These are phyloP conservation scores for Epichloe aotearoae DNA, from an alignment of 2,329 filamentous ascomycete species.

Conservation along the genomic window DNA sequence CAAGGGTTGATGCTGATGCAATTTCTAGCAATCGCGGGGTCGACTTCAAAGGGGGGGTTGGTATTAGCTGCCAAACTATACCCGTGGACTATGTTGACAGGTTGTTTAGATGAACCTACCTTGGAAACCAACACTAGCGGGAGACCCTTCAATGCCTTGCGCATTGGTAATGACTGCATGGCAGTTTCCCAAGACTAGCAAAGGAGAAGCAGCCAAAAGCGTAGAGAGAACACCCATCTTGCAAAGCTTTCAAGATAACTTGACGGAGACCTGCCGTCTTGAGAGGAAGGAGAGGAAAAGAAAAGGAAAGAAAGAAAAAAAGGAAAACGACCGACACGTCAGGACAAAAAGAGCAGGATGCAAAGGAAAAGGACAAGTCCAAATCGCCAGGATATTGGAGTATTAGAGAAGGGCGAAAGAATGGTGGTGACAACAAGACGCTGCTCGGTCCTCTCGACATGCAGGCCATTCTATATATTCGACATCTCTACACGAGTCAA, in stretches of 20 bases:
- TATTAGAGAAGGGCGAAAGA: background rate
- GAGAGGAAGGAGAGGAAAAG: background rate
- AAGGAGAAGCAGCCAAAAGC: background rate
- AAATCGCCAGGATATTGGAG: background rate
- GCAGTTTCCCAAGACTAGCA: conserved; percentile 5
- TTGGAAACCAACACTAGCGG: conserved; percentile 35
- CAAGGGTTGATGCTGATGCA: conserved; percentile 52
- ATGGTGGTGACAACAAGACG: background rate
- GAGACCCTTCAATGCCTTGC: conserved; percentile 31
- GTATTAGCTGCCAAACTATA: background rate
- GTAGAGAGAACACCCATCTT: background rate
- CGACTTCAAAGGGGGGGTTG: conserved; percentile 24
- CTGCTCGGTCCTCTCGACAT: background rate
- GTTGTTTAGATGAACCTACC: conserved; percentile 15
- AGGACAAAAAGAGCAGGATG: too few relatives aligned
- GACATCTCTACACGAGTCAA: too few relatives aligned
- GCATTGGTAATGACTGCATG: conserved; percentile 35
- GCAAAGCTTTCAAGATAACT: background rate
- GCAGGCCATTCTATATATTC: background rate
- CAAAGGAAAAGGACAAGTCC: background rate
- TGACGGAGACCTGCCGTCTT: background rate
- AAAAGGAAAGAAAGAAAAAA: background rate
- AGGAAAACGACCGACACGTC: too few relatives aligned
- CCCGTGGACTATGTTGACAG: too few relatives aligned
- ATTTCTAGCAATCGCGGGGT: conserved; percentile 43